Conservation (phyloP, 768 basidiomycete species). For the Xerocomus brunneocitrinus region DNA sequence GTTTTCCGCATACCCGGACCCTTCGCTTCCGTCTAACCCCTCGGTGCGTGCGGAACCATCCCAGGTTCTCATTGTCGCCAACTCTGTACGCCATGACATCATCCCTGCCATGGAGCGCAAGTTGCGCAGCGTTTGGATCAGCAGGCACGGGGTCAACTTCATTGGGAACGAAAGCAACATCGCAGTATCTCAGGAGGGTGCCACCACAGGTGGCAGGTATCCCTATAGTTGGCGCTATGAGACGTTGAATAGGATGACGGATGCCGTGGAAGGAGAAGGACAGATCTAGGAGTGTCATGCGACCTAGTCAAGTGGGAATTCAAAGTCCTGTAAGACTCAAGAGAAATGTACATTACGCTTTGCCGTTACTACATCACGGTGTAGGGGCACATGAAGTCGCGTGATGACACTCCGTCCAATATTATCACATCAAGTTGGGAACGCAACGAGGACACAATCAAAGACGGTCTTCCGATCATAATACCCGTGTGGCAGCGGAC, state of each 20-base stretch:
- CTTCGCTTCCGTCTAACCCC: conserved; percentile 17
- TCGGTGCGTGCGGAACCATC: conserved; percentile 26
- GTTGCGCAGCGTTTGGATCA: conserved; percentile 62
- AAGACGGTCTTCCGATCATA: neutral
- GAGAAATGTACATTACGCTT: neutral
- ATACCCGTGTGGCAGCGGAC: neutral
- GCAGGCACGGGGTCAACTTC: conserved; percentile 33
- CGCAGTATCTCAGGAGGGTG: conserved; percentile 26
- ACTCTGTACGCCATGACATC: conserved; percentile 64
- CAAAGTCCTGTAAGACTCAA: neutral
- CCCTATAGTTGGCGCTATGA: conserved; percentile 51
- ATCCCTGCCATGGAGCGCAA: conserved; percentile 55
- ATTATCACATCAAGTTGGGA: neutral
- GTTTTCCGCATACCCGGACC: conserved; percentile 18
- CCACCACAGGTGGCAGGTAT: conserved; percentile 19
- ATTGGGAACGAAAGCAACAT: conserved; percentile 33
- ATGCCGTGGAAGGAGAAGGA: conserved; percentile 41
- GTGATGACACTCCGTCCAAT: neutral
- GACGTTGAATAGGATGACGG: conserved; percentile 57
- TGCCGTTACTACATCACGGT: neutral
- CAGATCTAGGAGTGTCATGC: neutral
- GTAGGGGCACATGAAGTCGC: neutral
- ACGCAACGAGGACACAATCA: neutral
- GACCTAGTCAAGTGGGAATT: neutral
- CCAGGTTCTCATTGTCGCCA: conserved; percentile 61